Conservation (phyloP, 371 early-diverging fungal genomes). For the Mucor irregularis region DNA sequence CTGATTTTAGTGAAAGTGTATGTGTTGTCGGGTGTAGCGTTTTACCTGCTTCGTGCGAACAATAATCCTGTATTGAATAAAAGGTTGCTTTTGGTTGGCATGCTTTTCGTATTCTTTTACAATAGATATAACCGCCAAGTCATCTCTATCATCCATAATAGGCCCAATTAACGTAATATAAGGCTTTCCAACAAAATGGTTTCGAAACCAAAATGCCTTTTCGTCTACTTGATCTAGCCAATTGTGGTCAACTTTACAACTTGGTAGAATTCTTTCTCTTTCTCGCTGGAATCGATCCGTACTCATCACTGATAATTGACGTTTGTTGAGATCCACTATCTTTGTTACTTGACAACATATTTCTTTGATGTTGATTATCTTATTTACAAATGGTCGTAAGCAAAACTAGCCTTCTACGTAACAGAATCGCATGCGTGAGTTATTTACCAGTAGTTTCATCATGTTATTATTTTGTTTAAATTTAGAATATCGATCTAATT, state of each 20-base stretch:
- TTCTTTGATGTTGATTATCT: slow-evolving; percentile 7
- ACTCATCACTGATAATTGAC: background rate
- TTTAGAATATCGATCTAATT: slow-evolving; percentile 2
- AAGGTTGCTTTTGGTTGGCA: background rate
- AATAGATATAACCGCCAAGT: slow-evolving; percentile 12
- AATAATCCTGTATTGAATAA: slow-evolving; percentile 31
- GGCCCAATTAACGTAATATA: slow-evolving; percentile 42
- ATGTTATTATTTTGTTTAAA: slow-evolving; percentile 4
- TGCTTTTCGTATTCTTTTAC: slow-evolving; percentile 10
- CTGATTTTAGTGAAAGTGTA: too few species aligned
- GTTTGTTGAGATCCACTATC: background rate
- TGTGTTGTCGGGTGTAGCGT: too few species aligned
- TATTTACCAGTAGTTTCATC: slow-evolving; percentile 6
- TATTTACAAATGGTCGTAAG: too few species aligned
- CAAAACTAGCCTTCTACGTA: background rate
- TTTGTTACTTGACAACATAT: slow-evolving; percentile 9
- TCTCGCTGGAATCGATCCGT: slow-evolving; percentile 1
- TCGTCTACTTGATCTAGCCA: slow-evolving; percentile 37
- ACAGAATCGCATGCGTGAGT: background rate
- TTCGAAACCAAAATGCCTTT: slow-evolving; percentile 36
- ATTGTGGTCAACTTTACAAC: slow-evolving; percentile 2
- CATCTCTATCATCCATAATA: slow-evolving; percentile 5
- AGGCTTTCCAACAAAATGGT: slow-evolving; percentile 35
- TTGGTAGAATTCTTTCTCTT: background rate
- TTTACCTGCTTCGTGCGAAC: slow-evolving; percentile 40